Evolutionary conservation across 352 stramenopile species (phyloP).

Genomic region (Stramenopiles sp.): DNA sequence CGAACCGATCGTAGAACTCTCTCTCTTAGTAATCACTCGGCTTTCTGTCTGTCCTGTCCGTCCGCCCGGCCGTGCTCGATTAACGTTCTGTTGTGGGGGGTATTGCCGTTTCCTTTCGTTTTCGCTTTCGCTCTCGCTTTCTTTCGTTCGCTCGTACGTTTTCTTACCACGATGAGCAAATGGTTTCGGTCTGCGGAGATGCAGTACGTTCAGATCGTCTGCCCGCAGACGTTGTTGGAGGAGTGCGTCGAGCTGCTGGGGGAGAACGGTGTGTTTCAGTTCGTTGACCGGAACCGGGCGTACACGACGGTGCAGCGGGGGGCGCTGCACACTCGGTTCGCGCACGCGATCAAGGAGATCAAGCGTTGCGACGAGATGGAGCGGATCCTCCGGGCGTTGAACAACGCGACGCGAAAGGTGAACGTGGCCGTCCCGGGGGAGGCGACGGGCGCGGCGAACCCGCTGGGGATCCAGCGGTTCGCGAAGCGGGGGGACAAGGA

Average conservation of each 20-base stretch:
- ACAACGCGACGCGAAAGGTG: constrained; percentile 77
- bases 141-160: no score
- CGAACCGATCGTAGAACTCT: no score
- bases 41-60: no score
- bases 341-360: constrained; percentile 89
- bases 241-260: constrained; percentile 87
- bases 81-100: no score
- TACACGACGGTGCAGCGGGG: constrained; percentile 88
- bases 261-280: constrained; percentile 84
- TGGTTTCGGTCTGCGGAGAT: constrained; percentile 97
- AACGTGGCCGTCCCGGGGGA: constrained; percentile 50
- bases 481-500: neutral
- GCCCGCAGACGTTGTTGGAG: constrained; percentile 91
- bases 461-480: neutral
- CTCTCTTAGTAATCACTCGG: no score
- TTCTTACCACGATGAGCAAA: constrained; percentile 45
- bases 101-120: no score
- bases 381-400: constrained; percentile 90
- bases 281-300: constrained; percentile 96
- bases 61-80: no score
- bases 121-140: no score
- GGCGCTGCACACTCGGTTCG: neutral
- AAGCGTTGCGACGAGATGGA: constrained; percentile 97
- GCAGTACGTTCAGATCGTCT: constrained; percentile 96
- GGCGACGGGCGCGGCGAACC: neutral